phyloP scores from a whole-genome alignment of 2,329 filamentous ascomycete genomes.

The Aspergillus sp. region DNA sequence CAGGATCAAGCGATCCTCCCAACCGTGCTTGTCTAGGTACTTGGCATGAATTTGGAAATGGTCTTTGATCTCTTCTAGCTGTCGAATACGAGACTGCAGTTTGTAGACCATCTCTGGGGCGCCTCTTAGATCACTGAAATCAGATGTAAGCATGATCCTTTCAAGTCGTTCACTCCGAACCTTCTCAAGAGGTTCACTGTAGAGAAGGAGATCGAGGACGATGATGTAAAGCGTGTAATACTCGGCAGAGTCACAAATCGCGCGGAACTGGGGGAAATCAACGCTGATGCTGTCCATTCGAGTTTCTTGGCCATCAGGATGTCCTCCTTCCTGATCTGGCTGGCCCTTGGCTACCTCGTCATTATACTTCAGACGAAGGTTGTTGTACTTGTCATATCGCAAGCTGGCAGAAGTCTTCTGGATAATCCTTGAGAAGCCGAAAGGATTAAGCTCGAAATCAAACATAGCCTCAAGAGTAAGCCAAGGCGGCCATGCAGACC shows the following conservation, averaged over 20 bases:
- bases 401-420: conserved; percentile 94
- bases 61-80: conserved; percentile 92
- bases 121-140: conserved; percentile 94
- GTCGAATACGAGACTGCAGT: conserved; percentile 87
- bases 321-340: conserved; percentile 37
- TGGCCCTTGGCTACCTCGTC: conserved; percentile 78
- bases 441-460: conserved; percentile 88
- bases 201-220: conserved; percentile 90
- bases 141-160: conserved; percentile 97
- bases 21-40: conserved; percentile 82
- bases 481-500: conserved; percentile 95
- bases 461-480: conserved; percentile 98
- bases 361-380: conserved; percentile 92
- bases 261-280: conserved; percentile 89
- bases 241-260: conserved; percentile 94
- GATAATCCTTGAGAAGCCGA: conserved; percentile 96
- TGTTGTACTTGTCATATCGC: conserved; percentile 98
- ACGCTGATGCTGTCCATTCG: conserved; percentile 97
- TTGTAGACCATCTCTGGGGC: conserved; percentile 89
- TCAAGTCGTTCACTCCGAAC: conserved; percentile 92
- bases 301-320: conserved; percentile 58
- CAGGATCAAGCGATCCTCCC: conserved; percentile 85
- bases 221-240: conserved; percentile 99
- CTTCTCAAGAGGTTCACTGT: conserved; percentile 95
- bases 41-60: conserved; percentile 93